phyloP scores from a whole-genome alignment of 1,139 yeast species.

The Yueomyces sp. region DNA sequence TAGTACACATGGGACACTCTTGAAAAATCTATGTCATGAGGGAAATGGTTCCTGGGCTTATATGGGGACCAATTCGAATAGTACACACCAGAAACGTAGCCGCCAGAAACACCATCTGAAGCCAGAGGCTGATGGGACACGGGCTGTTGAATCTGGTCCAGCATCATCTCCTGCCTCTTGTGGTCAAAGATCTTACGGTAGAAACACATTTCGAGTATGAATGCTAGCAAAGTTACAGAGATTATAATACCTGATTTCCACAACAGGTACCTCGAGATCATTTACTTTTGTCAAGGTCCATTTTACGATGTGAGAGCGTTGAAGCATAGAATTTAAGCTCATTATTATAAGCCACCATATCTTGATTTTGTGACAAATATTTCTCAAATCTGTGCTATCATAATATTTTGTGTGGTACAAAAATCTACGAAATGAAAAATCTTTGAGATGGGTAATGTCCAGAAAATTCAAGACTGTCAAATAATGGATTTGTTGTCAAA shows the following conservation, averaged over 20 bases:
- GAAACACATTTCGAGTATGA: slow-evolving; percentile 7
- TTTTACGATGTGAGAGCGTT: too few relatives aligned
- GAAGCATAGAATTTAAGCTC: too few relatives aligned
- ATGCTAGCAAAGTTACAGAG: slow-evolving; percentile 2
- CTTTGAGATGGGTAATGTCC: too few relatives aligned
- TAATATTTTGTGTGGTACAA: too few relatives aligned
- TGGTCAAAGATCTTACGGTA: slow-evolving; percentile 6
- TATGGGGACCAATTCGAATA: slow-evolving; percentile 69
- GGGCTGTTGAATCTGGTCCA: slow-evolving; percentile 3
- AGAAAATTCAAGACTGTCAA: too few relatives aligned
- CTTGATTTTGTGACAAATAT: too few relatives aligned
- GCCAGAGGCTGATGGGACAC: not conserved
- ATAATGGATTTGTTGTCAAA: too few relatives aligned
- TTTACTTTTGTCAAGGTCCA: too few relatives aligned
- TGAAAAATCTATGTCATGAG: slow-evolving; percentile 49
- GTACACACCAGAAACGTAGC: slow-evolving; percentile 27
- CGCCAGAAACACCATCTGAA: slow-evolving; percentile 1
- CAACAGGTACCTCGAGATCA: not conserved
- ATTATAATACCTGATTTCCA: slow-evolving; percentile 1
- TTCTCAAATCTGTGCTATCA: too few relatives aligned
- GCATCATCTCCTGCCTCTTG: slow-evolving; percentile 2
- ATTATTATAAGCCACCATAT: too few relatives aligned
- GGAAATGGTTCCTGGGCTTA: slow-evolving; percentile 41
- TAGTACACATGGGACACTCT: slow-evolving; percentile 58
- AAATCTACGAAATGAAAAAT: too few relatives aligned